Conservation (phyloP, 164 flowering plant species). For the Annona squamosa region DNA sequence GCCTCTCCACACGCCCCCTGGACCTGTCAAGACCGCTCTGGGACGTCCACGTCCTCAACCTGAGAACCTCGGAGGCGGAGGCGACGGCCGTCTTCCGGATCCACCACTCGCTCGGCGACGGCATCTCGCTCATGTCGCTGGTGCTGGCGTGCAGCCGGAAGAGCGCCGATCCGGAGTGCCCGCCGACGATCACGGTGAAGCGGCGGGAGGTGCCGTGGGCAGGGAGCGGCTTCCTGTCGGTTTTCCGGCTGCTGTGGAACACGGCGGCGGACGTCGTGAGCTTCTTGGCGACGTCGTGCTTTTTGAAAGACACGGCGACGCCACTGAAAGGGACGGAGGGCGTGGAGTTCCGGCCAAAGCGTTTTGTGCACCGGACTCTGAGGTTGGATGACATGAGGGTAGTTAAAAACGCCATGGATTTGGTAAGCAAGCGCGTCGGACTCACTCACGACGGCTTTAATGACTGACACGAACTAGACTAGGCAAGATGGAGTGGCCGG, state of each 20-base stretch:
- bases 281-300: slow-evolving; percentile 29
- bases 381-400: slow-evolving; percentile 56
- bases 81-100: slow-evolving; percentile 35
- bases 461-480: too few species aligned
- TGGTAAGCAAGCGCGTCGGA: slow-evolving; percentile 17
- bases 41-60: slow-evolving; percentile 60
- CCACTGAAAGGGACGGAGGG: slow-evolving; percentile 34
- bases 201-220: slow-evolving; percentile 19
- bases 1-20: slow-evolving; percentile 29
- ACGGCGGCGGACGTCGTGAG: slow-evolving; percentile 34
- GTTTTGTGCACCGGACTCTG: slow-evolving; percentile 38
- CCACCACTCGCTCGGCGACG: slow-evolving; percentile 78
- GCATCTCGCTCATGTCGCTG: slow-evolving; percentile 53
- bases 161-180: slow-evolving; percentile 30
- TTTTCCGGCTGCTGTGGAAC: slow-evolving; percentile 27
- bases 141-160: slow-evolving; percentile 46
- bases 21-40: slow-evolving; percentile 54
- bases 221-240: slow-evolving; percentile 5
- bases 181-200: slow-evolving; percentile 37
- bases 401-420: slow-evolving; percentile 35
- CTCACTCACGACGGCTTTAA: too few species aligned
- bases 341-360: slow-evolving; percentile 14
- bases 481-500: too few species aligned
- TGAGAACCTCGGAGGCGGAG: slow-evolving; percentile 41
- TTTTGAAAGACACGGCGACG: slow-evolving; percentile 39